Percentiles rank a stretch among this genome's conserved stretches.
Evolutionary conservation across 306 rosid species (phyloP).

Genomic region (Glycyrrhiza uralensis): DNA sequence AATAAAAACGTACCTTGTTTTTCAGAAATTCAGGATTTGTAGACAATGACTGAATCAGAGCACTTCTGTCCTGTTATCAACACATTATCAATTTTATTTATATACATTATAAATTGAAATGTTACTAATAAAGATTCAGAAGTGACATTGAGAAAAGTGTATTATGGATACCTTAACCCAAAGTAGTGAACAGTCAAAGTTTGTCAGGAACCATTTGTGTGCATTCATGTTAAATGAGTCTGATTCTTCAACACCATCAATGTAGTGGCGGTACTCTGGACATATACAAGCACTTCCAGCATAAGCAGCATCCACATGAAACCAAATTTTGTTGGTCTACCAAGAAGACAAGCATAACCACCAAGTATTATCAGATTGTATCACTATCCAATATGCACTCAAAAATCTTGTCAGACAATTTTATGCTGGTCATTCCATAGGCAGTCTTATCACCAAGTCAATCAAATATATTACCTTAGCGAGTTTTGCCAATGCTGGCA

Average conservation of each 20-base stretch:
- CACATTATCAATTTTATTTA: constrained; percentile 16
- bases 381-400: constrained; percentile 13
- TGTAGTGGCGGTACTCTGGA: constrained; percentile 79
- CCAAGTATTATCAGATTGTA: constrained; percentile 13
- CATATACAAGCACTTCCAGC: constrained; percentile 98
- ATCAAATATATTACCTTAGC: constrained; percentile 56
- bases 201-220: constrained; percentile 90
- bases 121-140: constrained; percentile 17
- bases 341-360: constrained; percentile 22
- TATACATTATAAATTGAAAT: background rate
- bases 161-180: constrained; percentile 78
- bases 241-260: constrained; percentile 86
- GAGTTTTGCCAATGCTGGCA: constrained; percentile 57
- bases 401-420: background rate
- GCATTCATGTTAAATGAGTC: constrained; percentile 96
- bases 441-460: constrained; percentile 7
- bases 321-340: constrained; percentile 74
- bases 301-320: constrained; percentile 96
- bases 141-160: constrained; percentile 7
- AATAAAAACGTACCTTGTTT: constrained; percentile 59
- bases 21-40: constrained; percentile 85
- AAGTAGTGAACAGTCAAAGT: constrained; percentile 90
- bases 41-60: constrained; percentile 80
- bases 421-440: background rate
- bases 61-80: constrained; percentile 71